Base-by-base conservation (phyloP, 371 early-diverging fungal species). In the Mortierella sp. region DNA sequence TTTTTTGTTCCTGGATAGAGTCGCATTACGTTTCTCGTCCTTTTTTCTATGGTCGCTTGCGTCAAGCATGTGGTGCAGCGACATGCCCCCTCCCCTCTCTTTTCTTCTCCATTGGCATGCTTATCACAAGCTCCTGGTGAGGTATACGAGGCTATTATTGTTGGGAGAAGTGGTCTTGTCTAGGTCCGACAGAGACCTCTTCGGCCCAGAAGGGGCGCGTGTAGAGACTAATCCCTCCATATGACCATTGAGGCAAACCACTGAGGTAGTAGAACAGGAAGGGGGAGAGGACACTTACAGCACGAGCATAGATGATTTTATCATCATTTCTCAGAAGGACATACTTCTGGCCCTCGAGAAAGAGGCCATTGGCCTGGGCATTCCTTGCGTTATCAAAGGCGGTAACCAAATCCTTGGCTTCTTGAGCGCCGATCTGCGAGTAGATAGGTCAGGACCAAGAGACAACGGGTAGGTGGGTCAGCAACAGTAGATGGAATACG, bases 261-360 rank as follows among this genome's bases (percentile, higher is more conserved):
- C 50, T n/a, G 50, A 50, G 14, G 21, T 14, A 50, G 47, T 53
- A 4, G 57, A 21, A 19, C 23, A 21, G 37, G 37, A 37, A 37
- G 37, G 14, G 37, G 37, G 9, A 37, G 37, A 37, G 37, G 9
- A 12, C 12, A 61, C 68, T 79, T 85, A 94, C 97, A 85, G 89
- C 80, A 81, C 95, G 96, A 66, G 90, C 95, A 74, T 94, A 94
- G 73, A 96, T 89, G 63, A 82, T 82, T 26, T 89, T 81, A 21
- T 87, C 70, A 4, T 2, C 89, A 67, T 92, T 90, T 60, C 85
- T 72, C 44, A 97, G 75, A 15, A 86, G 83, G 64, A 95, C 85
- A 82, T 93, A 94, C 89, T 95, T 96, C 55, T 65, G 80, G 75
- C 90, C 89, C 62, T 81, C 86, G 23, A 92, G 29, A 72, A 81